Evolutionary conservation across 2,329 filamentous ascomycete species (phyloP).

Genomic region (Cladosporium sphaerospermum): DNA sequence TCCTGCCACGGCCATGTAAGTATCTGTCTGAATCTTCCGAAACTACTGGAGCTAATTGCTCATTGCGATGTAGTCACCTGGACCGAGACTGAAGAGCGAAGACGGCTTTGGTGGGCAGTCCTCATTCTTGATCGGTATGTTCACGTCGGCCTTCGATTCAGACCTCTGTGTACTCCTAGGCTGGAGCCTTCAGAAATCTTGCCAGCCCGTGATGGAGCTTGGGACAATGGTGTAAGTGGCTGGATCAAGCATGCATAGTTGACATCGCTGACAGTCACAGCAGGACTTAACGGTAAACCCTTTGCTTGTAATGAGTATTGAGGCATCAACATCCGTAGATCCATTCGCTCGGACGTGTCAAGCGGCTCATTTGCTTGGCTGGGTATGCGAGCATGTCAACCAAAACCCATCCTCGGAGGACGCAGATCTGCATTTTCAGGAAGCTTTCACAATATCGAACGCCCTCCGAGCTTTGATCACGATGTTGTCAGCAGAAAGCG

Average conservation of each 20-base stretch:
- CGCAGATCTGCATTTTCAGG: constrained; percentile 17
- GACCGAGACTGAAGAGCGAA: constrained; percentile 17
- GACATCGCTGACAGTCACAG: neutral
- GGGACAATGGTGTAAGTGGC: constrained; percentile 15
- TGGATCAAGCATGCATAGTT: neutral
- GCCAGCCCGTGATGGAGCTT: constrained; percentile 14
- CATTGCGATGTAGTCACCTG: constrained; percentile 11
- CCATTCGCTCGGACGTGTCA: constrained; percentile 19
- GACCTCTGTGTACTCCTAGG: constrained; percentile 12
- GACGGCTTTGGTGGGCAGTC: constrained; percentile 18
- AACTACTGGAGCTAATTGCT: neutral
- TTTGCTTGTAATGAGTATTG: constrained; percentile 19
- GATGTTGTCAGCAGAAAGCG: constrained; percentile 8
- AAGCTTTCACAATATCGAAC: constrained; percentile 15
- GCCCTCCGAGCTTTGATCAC: constrained; percentile 13
- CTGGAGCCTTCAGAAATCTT: constrained; percentile 16
- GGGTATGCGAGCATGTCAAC: constrained; percentile 17
- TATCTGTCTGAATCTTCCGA: neutral
- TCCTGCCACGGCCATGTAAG: neutral
- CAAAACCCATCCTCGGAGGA: constrained; percentile 14
- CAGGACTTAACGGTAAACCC: constrained; percentile 15
- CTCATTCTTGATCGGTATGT: constrained; percentile 17
- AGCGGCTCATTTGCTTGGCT: constrained; percentile 17
- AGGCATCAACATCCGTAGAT: constrained; percentile 15
- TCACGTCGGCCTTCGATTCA: constrained; percentile 17